Evolutionary conservation across 2,329 filamentous ascomycete genomes (phyloP), one percentile per base, ranked within the genome.

Genomic region (Harringtonia lauricola): DNA sequence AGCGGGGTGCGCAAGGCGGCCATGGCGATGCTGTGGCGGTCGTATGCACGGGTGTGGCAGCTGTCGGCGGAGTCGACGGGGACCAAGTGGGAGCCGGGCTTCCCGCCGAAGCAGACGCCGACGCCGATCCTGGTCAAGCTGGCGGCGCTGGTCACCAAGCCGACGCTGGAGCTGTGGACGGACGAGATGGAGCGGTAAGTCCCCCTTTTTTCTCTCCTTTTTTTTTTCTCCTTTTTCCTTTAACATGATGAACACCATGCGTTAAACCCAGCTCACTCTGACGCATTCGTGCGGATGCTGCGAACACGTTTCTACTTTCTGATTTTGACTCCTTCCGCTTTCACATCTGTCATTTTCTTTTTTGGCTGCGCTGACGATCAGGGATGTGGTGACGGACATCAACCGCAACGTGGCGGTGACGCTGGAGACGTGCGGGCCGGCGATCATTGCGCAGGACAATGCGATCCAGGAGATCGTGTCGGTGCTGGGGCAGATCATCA

Each of bases 241-340:
- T 31, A 51, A 48, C 44, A 81, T 87, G 88, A 95, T 95, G 88
- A 95, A 67, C 72, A 76, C 71, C 65, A 70, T 78, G 80, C 86
- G 86, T 89, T 89, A 90, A 77, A 90, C 90, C 88, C 89, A 95
- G 89, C 89, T 95, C 90, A 95, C 89, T 95, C 86, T 86, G 84
- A 96, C 82, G 81, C 86, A 76, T 69, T 68, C 69, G 67, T 79
- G 84, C 79, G 79, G 68, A 80, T 94, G 87, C 84, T 87, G 86
- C 81, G 81, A 92, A 94, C 67, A 71, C 87, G 83, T 77, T 22
- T 19, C 66, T 70, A 64, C 64, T 60, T 57, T 64, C 66, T 71
- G 65, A 67, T 49, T 36, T 47, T 7, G 33, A 39, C 36, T 26
- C 21, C 3, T 18, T 18, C 8, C 30, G 29, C 33, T 21, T 44